Evolutionary conservation across 1,284 basidiomycete genomes (phyloP).

Genomic region (Heimioporus retisporus): DNA sequence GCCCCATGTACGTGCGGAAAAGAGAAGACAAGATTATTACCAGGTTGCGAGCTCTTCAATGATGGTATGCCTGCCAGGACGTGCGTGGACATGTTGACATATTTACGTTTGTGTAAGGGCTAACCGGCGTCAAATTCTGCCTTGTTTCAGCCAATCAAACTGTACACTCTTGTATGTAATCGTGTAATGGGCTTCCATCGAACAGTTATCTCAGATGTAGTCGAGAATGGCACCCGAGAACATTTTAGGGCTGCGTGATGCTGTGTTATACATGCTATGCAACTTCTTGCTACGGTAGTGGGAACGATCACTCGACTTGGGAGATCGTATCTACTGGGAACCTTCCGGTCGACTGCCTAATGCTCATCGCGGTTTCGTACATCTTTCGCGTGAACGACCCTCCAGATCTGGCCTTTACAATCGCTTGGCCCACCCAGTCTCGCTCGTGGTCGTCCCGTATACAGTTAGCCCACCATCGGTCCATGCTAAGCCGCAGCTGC

Average conservation of each 20-base stretch:
- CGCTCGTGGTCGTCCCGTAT: conserved; percentile 70
- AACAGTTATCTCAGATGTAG: no score
- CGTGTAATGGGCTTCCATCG: not conserved
- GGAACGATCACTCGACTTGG: not conserved
- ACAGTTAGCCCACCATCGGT: conserved; percentile 83
- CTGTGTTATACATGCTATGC: no score
- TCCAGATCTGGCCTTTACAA: conserved; percentile 57
- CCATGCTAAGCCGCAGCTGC: conserved; percentile 70
- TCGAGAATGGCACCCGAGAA: no score
- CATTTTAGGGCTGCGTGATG: no score
- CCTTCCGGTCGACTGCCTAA: conserved; percentile 38
- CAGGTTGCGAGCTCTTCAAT: conserved; percentile 58
- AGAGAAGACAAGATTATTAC: conserved; percentile 58
- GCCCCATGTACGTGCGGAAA: conserved; percentile 59
- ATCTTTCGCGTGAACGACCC: conserved; percentile 64
- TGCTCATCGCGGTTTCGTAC: conserved; percentile 61
- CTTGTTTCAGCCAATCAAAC: not conserved
- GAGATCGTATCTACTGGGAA: conserved; percentile 23
- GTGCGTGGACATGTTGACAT: conserved; percentile 16
- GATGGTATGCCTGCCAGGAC: conserved; percentile 8
- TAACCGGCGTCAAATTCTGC: conserved; percentile 13
- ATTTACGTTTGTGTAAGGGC: not conserved
- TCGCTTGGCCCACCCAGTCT: conserved; percentile 60
- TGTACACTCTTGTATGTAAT: not conserved
- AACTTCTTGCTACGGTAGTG: not conserved